These are phyloP conservation scores for Anthoceros angustus DNA, from an alignment of 225 moss, liverwort and hornwort species.

Conservation along the genomic window DNA sequence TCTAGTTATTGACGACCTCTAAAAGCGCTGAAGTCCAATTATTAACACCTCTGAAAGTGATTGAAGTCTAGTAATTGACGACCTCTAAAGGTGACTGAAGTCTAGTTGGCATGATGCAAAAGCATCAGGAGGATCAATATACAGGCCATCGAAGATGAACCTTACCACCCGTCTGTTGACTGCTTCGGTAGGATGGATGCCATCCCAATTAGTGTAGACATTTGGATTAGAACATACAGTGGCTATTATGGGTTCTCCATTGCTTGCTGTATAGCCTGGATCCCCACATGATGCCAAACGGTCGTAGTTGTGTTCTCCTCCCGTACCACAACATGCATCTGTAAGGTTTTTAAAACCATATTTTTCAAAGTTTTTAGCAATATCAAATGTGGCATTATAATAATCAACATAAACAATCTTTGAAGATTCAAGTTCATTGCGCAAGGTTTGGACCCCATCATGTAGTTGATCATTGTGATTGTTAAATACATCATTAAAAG, in stretches of 20 bases:
- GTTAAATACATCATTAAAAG: not conserved
- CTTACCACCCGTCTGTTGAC: not conserved
- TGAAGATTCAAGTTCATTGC: not conserved
- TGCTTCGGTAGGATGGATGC: not conserved
- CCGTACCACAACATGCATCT: not conserved
- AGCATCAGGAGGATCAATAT: not conserved
- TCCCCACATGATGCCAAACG: not conserved
- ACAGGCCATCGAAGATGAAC: not conserved
- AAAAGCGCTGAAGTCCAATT: no score
- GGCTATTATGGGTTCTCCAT: not conserved
- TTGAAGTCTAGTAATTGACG: not conserved
- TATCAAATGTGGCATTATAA: not conserved
- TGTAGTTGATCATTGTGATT: not conserved
- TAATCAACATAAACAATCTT: not conserved
- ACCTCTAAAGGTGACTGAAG: not conserved
- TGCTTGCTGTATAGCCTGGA: not conserved
- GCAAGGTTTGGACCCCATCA: not conserved
- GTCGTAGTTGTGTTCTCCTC: not conserved
- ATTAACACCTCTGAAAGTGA: not conserved
- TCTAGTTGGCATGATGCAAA: not conserved
- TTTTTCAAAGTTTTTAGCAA: not conserved
- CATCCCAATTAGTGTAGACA: not conserved
- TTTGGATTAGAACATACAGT: not conserved
- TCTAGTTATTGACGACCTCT: no score
- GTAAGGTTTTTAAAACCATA: not conserved